phyloP scores from a whole-genome alignment of 2,329 filamentous ascomycete species.

The Botrytis aclada region DNA sequence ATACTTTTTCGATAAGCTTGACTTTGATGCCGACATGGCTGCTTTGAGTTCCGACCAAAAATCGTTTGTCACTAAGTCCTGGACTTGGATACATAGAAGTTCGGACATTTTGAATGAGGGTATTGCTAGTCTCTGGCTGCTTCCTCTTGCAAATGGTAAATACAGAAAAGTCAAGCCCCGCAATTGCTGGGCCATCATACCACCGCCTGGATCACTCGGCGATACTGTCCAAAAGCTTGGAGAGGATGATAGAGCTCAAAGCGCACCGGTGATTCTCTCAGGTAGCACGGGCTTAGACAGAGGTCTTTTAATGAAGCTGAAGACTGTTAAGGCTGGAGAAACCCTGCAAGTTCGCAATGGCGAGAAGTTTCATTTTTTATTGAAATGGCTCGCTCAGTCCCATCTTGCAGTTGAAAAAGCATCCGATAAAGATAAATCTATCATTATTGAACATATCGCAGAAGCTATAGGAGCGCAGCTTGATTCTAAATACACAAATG shows the following conservation, averaged over 20 bases:
- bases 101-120: conserved; percentile 20
- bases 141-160: conserved; percentile 30
- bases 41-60: conserved; percentile 13
- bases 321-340: background rate
- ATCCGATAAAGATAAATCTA: background rate
- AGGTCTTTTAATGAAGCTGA: background rate
- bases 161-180: conserved; percentile 28
- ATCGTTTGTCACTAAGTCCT: conserved; percentile 20
- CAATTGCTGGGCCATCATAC: background rate
- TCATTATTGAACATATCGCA: conserved; percentile 15
- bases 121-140: conserved; percentile 31
- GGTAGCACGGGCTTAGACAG: background rate
- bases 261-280: background rate
- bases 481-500: background rate
- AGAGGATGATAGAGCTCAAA: background rate
- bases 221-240: conserved; percentile 4
- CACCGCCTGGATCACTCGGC: background rate
- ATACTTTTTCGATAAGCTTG: conserved; percentile 20
- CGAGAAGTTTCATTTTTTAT: background rate
- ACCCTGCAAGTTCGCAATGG: background rate
- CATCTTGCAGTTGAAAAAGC: background rate
- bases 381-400: background rate
- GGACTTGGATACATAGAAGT: conserved; percentile 27
- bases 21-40: conserved; percentile 19
- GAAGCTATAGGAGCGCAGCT: background rate